phyloP scores from a whole-genome alignment of 768 basidiomycete species.

The Cytidiella melzeri region DNA sequence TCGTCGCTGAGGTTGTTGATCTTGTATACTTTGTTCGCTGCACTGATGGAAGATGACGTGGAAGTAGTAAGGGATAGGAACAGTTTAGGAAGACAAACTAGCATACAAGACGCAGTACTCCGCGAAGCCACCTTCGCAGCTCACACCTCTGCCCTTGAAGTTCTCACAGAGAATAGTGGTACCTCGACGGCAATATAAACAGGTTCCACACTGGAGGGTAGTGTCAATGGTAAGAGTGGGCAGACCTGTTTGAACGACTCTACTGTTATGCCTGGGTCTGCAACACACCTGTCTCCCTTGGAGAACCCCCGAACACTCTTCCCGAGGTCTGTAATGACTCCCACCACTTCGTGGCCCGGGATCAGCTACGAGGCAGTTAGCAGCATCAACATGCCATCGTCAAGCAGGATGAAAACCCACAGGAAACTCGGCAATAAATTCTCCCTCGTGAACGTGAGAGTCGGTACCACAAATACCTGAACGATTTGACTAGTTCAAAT shows the following conservation, averaged over 20 bases:
- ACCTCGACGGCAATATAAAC: slow-evolving; percentile 85
- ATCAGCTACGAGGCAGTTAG: slow-evolving; percentile 42
- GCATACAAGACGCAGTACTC: slow-evolving; percentile 82
- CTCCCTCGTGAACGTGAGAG: slow-evolving; percentile 54
- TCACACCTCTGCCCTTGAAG: slow-evolving; percentile 77
- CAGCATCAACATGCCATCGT: not conserved
- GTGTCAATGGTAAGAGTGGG: not conserved
- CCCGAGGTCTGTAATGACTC: slow-evolving; percentile 65
- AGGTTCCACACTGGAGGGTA: slow-evolving; percentile 59
- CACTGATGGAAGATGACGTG: slow-evolving; percentile 29
- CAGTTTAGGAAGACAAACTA: no score
- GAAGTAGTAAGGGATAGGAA: not conserved
- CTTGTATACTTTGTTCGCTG: slow-evolving; percentile 78
- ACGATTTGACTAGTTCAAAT: not conserved
- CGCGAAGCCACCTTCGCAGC: slow-evolving; percentile 81
- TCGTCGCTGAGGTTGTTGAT: slow-evolving; percentile 83
- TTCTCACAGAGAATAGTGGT: slow-evolving; percentile 78
- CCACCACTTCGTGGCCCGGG: slow-evolving; percentile 74
- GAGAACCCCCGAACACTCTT: slow-evolving; percentile 76
- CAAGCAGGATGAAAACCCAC: slow-evolving; percentile 29
- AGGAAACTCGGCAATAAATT: slow-evolving; percentile 66
- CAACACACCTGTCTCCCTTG: slow-evolving; percentile 78
- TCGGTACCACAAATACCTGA: slow-evolving; percentile 67
- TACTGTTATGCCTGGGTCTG: slow-evolving; percentile 72
- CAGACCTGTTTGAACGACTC: slow-evolving; percentile 19